phyloP scores from a whole-genome alignment of 192 early-diverging fungal genomes.

The Lobosporangium transversale region DNA sequence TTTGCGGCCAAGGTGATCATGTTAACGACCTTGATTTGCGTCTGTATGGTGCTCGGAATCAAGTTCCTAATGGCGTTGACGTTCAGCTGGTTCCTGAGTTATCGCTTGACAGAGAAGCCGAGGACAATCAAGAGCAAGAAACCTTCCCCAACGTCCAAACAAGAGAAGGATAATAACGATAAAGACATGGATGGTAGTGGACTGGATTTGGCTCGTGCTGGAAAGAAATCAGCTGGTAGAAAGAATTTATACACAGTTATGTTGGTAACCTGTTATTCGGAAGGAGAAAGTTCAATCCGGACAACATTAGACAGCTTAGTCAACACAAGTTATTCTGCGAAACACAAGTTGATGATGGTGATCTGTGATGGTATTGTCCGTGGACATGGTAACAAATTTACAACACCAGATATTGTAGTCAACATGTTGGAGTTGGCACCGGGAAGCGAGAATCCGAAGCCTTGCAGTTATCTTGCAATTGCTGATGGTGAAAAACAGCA shows the following conservation, averaged over 20 bases:
- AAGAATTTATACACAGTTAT: conserved; percentile 76
- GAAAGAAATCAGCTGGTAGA: conserved; percentile 20
- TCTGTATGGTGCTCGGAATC: conserved; percentile 47
- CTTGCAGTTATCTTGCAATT: conserved; percentile 81
- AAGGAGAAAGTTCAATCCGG: conserved; percentile 81
- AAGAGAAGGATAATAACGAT: conserved; percentile 21
- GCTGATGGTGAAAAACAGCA: conserved; percentile 85
- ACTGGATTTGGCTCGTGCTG: conserved; percentile 33
- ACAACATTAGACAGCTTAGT: conserved; percentile 90
- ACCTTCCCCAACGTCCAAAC: too few relatives aligned
- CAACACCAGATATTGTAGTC: conserved; percentile 83
- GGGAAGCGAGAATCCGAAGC: conserved; percentile 73
- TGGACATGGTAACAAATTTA: conserved; percentile 77
- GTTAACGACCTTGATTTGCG: conserved; percentile 48
- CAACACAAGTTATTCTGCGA: conserved; percentile 80
- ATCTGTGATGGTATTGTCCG: conserved; percentile 93
- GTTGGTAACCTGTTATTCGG: conserved; percentile 93
- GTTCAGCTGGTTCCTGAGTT: conserved; percentile 57
- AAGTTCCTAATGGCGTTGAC: conserved; percentile 55
- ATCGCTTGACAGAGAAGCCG: conserved; percentile 45
- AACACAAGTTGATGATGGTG: conserved; percentile 86
- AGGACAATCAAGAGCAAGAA: too few relatives aligned
- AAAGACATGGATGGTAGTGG: conserved; percentile 10
- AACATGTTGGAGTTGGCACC: conserved; percentile 81
- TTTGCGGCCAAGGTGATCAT: conserved; percentile 42